Evolutionary conservation across 306 rosid species (phyloP), one percentile per base, ranked within the genome.

Genomic region (Sphenostylis stenocarpa): DNA sequence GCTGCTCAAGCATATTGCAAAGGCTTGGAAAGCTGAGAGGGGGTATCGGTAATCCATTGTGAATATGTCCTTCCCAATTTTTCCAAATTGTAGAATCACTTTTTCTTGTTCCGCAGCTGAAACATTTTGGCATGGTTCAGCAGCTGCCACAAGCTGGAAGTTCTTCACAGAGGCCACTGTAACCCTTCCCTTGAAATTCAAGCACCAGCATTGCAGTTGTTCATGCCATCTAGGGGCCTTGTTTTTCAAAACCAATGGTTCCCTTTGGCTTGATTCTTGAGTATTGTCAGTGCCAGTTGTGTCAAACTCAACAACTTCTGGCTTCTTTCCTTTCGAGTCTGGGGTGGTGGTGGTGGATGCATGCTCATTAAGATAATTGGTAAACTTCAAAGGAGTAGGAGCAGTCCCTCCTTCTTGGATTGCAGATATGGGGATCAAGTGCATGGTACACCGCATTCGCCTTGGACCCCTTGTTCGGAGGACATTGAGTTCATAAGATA

Each of bases 21-120:
- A 92, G 39, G 98, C 98, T 85, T 92, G 98, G 87, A 95, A 95
- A 41, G 98, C 92, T 14, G 97, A 95, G 36, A 94, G 93, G 36
- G 98, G 98, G 68, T 95, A 92, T 21, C 92, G 93, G 78, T 90
- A 95, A 77, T 95, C 98, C 98, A 95, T 95, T 26, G 97, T 95
- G 84, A 95, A 95, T 43, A 92, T 95, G 77, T 95, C 95, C 84
- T 92, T 95, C 69, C 96, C 97, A 47, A 95, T 92, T 83, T 95
- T 95, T 39, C 97, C 98, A 51, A 95, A 95, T 68, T 95, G 98
- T 15, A 92, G 85, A 47, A 95, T 92, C 11, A 92, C 95, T 64
- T 84, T 92, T 60, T 95, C 98, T 82, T 92, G 95, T 73, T 92
- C 98, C 0, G 89, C 87, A 3, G 70, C 84, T 8, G 97, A 55